Conservation (phyloP, 495 filamentous ascomycete genomes). For the Aspergillus indologenus region DNA sequence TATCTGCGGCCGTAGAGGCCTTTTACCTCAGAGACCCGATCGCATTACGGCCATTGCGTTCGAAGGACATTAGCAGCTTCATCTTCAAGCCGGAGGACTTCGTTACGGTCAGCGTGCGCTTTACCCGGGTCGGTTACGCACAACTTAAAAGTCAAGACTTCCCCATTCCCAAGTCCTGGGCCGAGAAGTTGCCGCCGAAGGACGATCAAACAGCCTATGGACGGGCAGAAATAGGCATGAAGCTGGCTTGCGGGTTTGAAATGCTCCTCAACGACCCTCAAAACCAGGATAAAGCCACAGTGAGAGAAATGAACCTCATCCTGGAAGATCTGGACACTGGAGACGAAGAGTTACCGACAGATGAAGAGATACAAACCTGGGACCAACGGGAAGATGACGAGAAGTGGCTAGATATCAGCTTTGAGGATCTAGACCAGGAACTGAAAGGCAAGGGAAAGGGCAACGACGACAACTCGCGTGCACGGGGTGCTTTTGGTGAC, state of each 20-base stretch:
- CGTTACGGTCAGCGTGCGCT: constrained; percentile 71
- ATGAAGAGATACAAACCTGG: constrained; percentile 73
- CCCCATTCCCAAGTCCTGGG: constrained; percentile 62
- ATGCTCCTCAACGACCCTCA: constrained; percentile 71
- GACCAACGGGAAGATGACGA: constrained; percentile 70
- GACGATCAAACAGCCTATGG: constrained; percentile 38
- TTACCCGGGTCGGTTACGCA: constrained; percentile 86
- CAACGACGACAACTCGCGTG: constrained; percentile 22
- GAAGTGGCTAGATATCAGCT: constrained; percentile 91
- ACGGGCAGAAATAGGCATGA: constrained; percentile 78
- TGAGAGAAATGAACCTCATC: constrained; percentile 70
- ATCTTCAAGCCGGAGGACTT: constrained; percentile 73
- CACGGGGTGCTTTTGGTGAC: constrained; percentile 66
- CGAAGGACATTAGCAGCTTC: constrained; percentile 42
- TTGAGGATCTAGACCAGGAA: constrained; percentile 80
- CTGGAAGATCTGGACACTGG: constrained; percentile 68
- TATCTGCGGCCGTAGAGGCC: constrained; percentile 81
- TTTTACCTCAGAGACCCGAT: constrained; percentile 92
- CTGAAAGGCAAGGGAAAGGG: constrained; percentile 54
- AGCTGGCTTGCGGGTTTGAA: constrained; percentile 85
- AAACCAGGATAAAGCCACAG: constrained; percentile 59
- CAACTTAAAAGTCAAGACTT: constrained; percentile 93
- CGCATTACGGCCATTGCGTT: constrained; percentile 64
- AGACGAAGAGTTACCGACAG: constrained; percentile 60
- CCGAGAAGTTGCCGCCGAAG: constrained; percentile 32